These are phyloP conservation scores for Exobasidium cylindrosporum DNA, from an alignment of 1,284 basidiomycete species.

Conservation along the genomic window DNA sequence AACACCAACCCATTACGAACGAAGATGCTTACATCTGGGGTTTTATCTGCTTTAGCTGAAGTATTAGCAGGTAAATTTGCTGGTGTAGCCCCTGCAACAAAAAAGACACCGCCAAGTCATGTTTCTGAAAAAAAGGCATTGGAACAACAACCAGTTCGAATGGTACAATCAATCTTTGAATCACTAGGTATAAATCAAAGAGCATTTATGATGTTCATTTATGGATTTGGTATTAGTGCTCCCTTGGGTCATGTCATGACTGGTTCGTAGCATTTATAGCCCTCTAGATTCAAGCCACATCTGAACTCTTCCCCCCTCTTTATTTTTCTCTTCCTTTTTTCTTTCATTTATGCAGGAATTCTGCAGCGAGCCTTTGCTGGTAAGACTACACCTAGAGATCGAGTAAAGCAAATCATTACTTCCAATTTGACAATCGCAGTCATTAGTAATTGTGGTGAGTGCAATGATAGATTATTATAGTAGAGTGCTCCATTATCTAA, in stretches of 20 bases:
- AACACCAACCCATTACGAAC: constrained; percentile 43
- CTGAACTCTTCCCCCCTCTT: not conserved
- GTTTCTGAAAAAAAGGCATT: constrained; percentile 24
- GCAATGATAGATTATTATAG: too few relatives aligned
- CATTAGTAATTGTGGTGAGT: constrained; percentile 62
- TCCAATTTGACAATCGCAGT: constrained; percentile 76
- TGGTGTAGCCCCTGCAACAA: constrained; percentile 28
- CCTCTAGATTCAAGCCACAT: not conserved
- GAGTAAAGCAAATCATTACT: constrained; percentile 67
- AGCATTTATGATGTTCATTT: constrained; percentile 76
- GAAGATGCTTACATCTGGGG: constrained; percentile 41
- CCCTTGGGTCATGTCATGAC: constrained; percentile 71
- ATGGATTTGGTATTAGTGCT: constrained; percentile 80
- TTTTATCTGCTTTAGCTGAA: constrained; percentile 39
- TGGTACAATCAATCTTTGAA: constrained; percentile 25
- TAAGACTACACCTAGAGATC: constrained; percentile 67
- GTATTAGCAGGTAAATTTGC: constrained; percentile 41
- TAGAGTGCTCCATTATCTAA: too few relatives aligned
- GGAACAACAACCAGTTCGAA: constrained; percentile 23
- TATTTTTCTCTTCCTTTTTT: not conserved
- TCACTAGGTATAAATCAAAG: constrained; percentile 40
- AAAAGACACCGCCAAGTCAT: constrained; percentile 15
- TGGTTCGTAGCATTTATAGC: constrained; percentile 13
- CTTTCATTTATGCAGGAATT: constrained; percentile 54
- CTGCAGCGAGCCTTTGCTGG: constrained; percentile 76